Base-by-base conservation (phyloP, 345 rosid genomes). In the Lagerstroemia speciosa region DNA sequence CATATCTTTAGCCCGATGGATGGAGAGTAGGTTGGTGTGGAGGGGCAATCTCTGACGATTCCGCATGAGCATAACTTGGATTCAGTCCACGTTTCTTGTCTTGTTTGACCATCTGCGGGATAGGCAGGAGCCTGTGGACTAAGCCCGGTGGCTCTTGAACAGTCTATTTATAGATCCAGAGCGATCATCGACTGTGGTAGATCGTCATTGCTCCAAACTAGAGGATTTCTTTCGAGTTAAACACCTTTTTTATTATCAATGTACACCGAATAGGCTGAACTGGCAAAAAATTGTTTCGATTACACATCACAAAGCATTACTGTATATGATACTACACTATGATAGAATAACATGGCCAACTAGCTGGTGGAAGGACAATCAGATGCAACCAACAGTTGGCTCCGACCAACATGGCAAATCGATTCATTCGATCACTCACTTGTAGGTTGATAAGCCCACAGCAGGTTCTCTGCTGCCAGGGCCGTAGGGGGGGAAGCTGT, bases 361-460 rank as follows among this genome's bases (percentile, higher is more conserved):
- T 30, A 31, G 29, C 26, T 29, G 33, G 46, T 26, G 32, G 53
- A 31, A 30, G 57, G 27, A 40, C 17, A 12, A 46, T 34, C 31
- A 65, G 26, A 40, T 30, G 52, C 27, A 65, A 36, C 3, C 46
- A 40, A 37, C 52, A 65, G n/a, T 15, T 17, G 43, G 26, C 5
- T 33, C 32, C 17, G 36, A 29, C 9, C 48, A 29, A 15, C 11
- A 60, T 9, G 33, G 65, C 33, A 20, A 40, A 31, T 63, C 32
- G 31, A 24, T 40, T 26, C 6, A 69, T n/a, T n/a, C n/a, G n/a
- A n/a, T n/a, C n/a, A 77, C 5, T 86, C 78, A 88, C 71, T 83
- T 84, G 83, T 75, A 86, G 70, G 83, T 69, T 74, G 86, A 86
- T 89, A 88, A 78, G 24, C 85, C 80, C 29, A 86, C 83, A 19